These are phyloP conservation scores for Phlyctochytrium bullatum DNA, from an alignment of 192 early-diverging fungal species.

Conservation along the genomic window DNA sequence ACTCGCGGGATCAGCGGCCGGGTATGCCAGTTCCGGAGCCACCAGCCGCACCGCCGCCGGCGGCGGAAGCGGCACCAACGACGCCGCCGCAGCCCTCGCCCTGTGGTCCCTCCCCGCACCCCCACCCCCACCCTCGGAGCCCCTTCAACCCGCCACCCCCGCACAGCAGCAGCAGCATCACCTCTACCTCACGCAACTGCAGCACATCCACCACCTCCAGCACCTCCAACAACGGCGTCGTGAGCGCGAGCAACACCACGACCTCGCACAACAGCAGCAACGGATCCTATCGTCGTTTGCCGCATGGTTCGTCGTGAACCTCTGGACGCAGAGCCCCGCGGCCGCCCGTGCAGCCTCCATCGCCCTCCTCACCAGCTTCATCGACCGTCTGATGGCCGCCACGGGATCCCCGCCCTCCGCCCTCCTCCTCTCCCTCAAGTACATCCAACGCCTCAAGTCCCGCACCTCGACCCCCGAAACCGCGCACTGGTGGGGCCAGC, in stretches of 20 bases:
- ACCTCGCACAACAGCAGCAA: background rate
- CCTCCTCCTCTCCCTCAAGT: slow-evolving; percentile 1
- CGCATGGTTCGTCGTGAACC: slow-evolving; percentile 2
- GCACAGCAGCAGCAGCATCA: slow-evolving; percentile 8
- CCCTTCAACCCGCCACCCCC: background rate
- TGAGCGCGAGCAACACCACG: background rate
- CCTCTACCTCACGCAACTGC: background rate
- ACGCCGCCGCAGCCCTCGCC: no score
- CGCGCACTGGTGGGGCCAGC: no score
- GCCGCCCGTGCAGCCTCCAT: background rate
- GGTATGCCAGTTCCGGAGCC: no score
- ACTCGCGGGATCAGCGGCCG: no score
- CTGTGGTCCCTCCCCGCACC: no score
- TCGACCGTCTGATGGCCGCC: background rate
- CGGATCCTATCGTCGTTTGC: background rate
- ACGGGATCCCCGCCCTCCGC: background rate
- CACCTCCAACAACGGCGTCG: background rate
- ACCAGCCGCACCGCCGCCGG: no score
- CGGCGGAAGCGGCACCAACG: no score
- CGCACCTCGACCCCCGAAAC: background rate
- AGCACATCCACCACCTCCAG: background rate
- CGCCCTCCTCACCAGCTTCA: background rate
- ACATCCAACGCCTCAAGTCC: background rate
- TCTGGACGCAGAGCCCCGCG: background rate
- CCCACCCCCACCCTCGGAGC: no score